Conservation (phyloP, 306 rosid species). For the Prunus campanulata region DNA sequence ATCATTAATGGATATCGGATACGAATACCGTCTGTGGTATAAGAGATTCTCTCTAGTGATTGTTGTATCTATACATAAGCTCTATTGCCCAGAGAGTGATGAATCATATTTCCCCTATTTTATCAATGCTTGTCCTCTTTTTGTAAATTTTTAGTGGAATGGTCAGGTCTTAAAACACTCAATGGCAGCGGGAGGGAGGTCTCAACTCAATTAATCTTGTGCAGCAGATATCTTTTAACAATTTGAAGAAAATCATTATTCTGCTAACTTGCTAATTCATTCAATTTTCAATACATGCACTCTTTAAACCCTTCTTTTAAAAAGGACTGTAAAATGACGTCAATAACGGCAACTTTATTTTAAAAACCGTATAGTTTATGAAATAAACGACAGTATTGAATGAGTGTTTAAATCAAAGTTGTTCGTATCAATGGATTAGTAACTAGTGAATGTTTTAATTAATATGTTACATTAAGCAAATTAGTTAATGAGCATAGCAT, state of each 20-base stretch:
- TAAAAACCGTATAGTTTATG: background rate
- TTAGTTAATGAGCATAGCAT: background rate
- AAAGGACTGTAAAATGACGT: too few relatives aligned
- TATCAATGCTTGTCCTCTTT: background rate
- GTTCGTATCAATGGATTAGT: background rate
- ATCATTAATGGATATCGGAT: constrained; percentile 28
- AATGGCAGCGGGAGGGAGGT: too few relatives aligned
- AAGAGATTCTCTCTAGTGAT: constrained; percentile 1
- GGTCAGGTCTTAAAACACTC: too few relatives aligned
- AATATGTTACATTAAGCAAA: background rate
- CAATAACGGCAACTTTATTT: too few relatives aligned
- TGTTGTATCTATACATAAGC: constrained; percentile 11
- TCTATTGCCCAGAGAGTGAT: constrained; percentile 36
- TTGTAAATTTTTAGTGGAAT: background rate
- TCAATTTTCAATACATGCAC: too few relatives aligned
- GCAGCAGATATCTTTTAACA: too few relatives aligned
- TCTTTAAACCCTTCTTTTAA: too few relatives aligned
- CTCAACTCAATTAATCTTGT: too few relatives aligned
- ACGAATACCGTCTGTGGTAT: constrained; percentile 10
- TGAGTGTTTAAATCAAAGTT: background rate
- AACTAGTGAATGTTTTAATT: background rate
- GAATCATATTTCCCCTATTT: constrained; percentile 8
- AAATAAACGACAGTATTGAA: background rate
- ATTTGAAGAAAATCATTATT: too few relatives aligned
- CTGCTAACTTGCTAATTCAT: too few relatives aligned